A percentile compares a stretch with the other conserved stretches of the same genome.
Conservation (phyloP, 2,329 filamentous ascomycete genomes). For the Ophiocordyceps camponoti-leonardi region DNA sequence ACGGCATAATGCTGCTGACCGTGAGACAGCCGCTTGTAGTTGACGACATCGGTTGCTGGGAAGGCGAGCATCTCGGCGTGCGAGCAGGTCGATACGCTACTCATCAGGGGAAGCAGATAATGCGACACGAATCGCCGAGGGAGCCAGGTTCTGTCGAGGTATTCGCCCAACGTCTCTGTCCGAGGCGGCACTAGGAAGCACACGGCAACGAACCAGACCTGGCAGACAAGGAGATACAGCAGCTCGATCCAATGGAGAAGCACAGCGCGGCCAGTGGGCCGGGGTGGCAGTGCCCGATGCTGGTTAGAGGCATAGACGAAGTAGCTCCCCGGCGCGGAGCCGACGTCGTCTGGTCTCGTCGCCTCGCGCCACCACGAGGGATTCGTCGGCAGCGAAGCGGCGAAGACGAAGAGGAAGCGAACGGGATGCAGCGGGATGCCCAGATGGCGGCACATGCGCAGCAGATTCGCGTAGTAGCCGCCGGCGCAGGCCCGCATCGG, state of each 20-base stretch:
- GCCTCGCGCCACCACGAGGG: constrained; percentile 2
- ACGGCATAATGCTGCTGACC: constrained; percentile 33
- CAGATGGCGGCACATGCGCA: constrained; percentile 37
- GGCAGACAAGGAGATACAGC: constrained; percentile 25
- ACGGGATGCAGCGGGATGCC: constrained; percentile 25
- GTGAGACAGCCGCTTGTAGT: constrained; percentile 29
- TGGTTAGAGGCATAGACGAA: constrained; percentile 37
- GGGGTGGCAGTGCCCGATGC: constrained; percentile 26
- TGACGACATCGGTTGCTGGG: constrained; percentile 33
- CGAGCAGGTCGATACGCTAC: constrained; percentile 35
- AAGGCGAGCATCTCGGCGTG: constrained; percentile 31
- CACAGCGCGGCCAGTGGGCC: constrained; percentile 18
- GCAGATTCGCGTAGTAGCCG: constrained; percentile 36
- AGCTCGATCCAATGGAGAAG: constrained; percentile 24
- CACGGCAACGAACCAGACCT: constrained; percentile 34
- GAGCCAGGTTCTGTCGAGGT: constrained; percentile 29
- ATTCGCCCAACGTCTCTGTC: constrained; percentile 28
- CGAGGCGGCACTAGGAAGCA: constrained; percentile 28
- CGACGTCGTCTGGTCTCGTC: constrained; percentile 2
- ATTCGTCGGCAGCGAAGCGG: constrained; percentile 10
- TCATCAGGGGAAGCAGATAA: constrained; percentile 37
- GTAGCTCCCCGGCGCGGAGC: constrained; percentile 17
- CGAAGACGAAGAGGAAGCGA: constrained; percentile 35
- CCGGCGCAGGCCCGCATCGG: constrained; percentile 20
- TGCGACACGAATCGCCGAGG: constrained; percentile 26